Evolutionary conservation across 2,329 filamentous ascomycete genomes (phyloP), one percentile per base, ranked within the genome.

Genomic region (Thielaviopsis populi): DNA sequence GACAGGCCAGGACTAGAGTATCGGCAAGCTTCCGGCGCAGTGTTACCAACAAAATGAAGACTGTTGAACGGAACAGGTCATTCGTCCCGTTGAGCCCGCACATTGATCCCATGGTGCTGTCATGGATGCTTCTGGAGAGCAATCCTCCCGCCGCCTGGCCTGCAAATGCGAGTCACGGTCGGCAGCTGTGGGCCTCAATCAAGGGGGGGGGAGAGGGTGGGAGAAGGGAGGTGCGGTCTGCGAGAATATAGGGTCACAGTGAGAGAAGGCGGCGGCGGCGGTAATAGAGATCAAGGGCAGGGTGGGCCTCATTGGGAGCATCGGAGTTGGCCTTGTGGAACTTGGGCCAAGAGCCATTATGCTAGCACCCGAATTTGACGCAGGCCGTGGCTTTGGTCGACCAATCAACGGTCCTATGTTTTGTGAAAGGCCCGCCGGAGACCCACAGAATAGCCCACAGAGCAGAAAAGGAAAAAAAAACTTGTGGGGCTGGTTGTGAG

Each of bases 301-400:
- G 58, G 58, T 60, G 58, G 58, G 58, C 58, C 58, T 60, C 58
- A 60, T 43, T 60, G 58, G 11, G n/a, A 46, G 19, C 10, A 37
- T 56, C 27, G 27, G 53, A 37, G 53, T 37, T 56, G n/a, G 17
- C 53, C 53, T 56, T 19, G 53, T 56, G 53, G 53, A 56, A 56
- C 53, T 56, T 56, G 53, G 53, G n/a, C 53, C 53, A 56, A 37
- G 53, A 37, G 53, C 27, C 27, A 56, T 56, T n/a, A 56, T 56
- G 53, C 53, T 56, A 8, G 24, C 50, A 56, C 50, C 24, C 53
- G 27, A 56, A 56, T 30, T 30, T 37, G 53, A 37, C 30, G 27
- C 53, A 19, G 27, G 27, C 53, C 27, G 46, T 19, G 46, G 22
- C 46, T 50, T 50, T 50, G 27, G 46, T 50, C 46, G 46, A 27